A percentile compares a stretch with the other conserved stretches of the same genome.
These are phyloP conservation scores for Aspergillaceae sp. DNA, from an alignment of 2,329 filamentous ascomycete genomes.

Conservation along the genomic window DNA sequence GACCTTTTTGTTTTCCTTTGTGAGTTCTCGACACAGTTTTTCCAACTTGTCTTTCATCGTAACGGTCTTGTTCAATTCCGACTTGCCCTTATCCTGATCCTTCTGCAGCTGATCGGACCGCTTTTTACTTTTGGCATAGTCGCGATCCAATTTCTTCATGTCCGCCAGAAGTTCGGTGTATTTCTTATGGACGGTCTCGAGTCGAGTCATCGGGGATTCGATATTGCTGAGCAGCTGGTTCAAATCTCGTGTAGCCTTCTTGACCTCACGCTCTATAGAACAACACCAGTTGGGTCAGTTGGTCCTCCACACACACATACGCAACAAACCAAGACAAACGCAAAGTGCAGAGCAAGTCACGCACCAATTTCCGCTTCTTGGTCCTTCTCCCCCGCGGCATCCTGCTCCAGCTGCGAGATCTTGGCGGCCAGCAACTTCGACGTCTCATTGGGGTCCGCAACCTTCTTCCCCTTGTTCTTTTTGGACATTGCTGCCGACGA, in stretches of 20 bases:
- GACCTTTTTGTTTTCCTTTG: conserved; percentile 95
- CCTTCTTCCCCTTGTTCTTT: conserved; percentile 79
- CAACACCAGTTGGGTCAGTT: conserved; percentile 17
- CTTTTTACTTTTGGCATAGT: conserved; percentile 93
- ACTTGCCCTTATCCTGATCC: conserved; percentile 82
- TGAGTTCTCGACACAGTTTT: conserved; percentile 87
- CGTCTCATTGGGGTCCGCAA: conserved; percentile 75
- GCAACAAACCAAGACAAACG: neutral
- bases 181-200: conserved; percentile 81
- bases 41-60: conserved; percentile 93
- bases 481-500: conserved; percentile 52
- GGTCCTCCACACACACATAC: conserved; percentile 1
- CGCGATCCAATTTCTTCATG: conserved; percentile 91
- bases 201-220: conserved; percentile 84
- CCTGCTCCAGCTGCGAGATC: conserved; percentile 90
- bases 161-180: conserved; percentile 86
- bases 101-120: conserved; percentile 90
- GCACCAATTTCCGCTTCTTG: conserved; percentile 92
- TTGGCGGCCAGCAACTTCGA: conserved; percentile 86
- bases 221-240: conserved; percentile 76
- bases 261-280: conserved; percentile 75
- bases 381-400: conserved; percentile 87
- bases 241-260: conserved; percentile 85
- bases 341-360: conserved; percentile 25
- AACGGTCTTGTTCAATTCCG: conserved; percentile 81